Conservation (phyloP, 73 alveolate genomes). For the Paramecium biaurelia region DNA sequence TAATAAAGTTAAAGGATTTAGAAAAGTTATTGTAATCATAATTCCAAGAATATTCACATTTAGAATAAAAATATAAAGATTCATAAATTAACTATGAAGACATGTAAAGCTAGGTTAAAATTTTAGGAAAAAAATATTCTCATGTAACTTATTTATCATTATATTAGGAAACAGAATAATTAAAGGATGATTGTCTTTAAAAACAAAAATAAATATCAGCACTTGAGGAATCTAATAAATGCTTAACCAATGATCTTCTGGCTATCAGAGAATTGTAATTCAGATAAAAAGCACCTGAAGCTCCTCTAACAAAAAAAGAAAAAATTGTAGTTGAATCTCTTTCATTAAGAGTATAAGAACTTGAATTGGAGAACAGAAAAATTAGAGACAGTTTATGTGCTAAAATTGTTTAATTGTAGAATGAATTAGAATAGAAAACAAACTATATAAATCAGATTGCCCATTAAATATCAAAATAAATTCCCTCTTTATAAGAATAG, state of each 20-base stretch:
- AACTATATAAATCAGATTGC: slow-evolving; percentile 6
- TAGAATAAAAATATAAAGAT: slow-evolving; percentile 27
- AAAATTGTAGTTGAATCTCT: slow-evolving; percentile 43
- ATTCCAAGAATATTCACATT: neutral
- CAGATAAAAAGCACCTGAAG: neutral
- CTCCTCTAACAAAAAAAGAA: slow-evolving; percentile 36
- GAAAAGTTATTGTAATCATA: neutral
- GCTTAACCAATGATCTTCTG: neutral
- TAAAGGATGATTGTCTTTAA: neutral
- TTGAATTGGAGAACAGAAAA: slow-evolving; percentile 18
- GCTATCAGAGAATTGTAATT: neutral
- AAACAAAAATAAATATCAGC: neutral
- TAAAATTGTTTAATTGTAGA: neutral
- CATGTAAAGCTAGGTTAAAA: neutral
- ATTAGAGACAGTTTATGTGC: neutral
- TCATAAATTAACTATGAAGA: neutral
- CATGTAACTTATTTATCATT: neutral
- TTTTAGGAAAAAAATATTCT: neutral
- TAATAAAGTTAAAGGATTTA: neutral
- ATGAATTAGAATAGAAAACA: slow-evolving; percentile 1
- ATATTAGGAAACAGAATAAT: slow-evolving; percentile 33
- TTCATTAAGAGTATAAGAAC: slow-evolving; percentile 44
- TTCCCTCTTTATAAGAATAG: slow-evolving; percentile 1
- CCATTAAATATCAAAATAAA: neutral
- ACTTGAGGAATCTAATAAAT: neutral